Base-by-base conservation (phyloP, 208 protist species). In the Wallacemonas sp. region DNA sequence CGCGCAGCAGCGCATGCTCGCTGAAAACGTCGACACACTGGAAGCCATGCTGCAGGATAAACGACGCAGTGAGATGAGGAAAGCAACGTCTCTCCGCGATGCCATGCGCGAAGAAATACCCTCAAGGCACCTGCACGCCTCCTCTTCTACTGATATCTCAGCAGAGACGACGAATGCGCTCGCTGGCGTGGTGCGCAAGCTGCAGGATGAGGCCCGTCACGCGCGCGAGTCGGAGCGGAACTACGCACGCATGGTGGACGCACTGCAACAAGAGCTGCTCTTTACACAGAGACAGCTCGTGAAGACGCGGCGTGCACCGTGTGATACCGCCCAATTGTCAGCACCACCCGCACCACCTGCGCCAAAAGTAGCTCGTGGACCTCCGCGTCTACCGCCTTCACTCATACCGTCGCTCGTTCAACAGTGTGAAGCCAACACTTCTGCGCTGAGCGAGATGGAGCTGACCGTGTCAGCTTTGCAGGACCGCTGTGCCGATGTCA, bases 141-240 rank as follows among this genome's bases (percentile, higher is more conserved):
- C 23, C 47, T 32, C 26, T 6, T 8, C 6, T 4, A 33, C 47
- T 16, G 6, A 6, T 5, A 24, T 9, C 9, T 3, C 6, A 17
- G 47, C 4, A 9, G 47, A 55, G 26, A 3, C 52, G 4, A 12
- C 52, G 3, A 19, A 21, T 16, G 29, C 11, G 14, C 52, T 58
- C 30, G 52, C 19, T 11, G 49, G 19, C 17, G 58, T 24, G 23
- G 60, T 48, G 17, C 26, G 52, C 14, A 29, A 58, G 49, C 29
- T 77, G 27, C 71, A 68, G 30, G 44, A 47, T 9, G 60, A 77
- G 21, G 61, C 60, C 3, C 64, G 71, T 30, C 48, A 64, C 39
- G 55, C 60, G 19, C 71, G 47, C 60, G 58, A 70, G 48, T 76
- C 63, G 16, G 52, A 58, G 52, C 52, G 52, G 4, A 58, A 58